A percentile compares a stretch with the other conserved stretches of the same genome.
Conservation (phyloP, 768 basidiomycete species). For the Xerocomus brunneocitrinus region DNA sequence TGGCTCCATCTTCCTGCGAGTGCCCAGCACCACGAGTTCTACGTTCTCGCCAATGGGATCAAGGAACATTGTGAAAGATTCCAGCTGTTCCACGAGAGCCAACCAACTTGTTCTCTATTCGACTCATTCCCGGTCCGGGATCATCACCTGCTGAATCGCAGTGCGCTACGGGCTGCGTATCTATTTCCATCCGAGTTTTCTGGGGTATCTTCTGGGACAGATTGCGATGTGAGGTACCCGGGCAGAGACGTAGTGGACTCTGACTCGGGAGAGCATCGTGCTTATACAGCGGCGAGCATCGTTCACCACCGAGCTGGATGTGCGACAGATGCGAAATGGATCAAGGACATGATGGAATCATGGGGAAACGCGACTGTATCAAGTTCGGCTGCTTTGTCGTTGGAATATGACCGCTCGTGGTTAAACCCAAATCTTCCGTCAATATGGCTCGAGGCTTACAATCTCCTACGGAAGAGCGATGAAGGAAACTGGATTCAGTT, state of each 20-base stretch:
- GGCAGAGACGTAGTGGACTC: constrained; percentile 3
- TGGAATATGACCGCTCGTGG: constrained; percentile 24
- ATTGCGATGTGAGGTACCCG: constrained; percentile 7
- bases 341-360: no score
- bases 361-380: no score
- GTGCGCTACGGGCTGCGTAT: constrained; percentile 5
- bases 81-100: constrained; percentile 4
- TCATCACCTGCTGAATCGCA: constrained; percentile 12
- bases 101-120: not conserved
- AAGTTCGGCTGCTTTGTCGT: not conserved
- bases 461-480: constrained; percentile 14
- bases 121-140: not conserved
- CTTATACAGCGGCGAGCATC: not conserved
- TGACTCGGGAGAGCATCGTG: constrained; percentile 2
- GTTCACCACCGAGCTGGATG: constrained; percentile 1
- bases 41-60: constrained; percentile 21
- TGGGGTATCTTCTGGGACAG: not conserved
- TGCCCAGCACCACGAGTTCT: constrained; percentile 30
- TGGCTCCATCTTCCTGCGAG: constrained; percentile 24
- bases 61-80: constrained; percentile 17
- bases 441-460: constrained; percentile 27
- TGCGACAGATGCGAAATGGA: no score
- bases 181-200: constrained; percentile 10
- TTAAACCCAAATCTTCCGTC: constrained; percentile 14
- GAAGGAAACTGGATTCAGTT: constrained; percentile 13